Base-by-base conservation (phyloP, 495 filamentous ascomycete species). In the Aspergillus incahuasiensis region DNA sequence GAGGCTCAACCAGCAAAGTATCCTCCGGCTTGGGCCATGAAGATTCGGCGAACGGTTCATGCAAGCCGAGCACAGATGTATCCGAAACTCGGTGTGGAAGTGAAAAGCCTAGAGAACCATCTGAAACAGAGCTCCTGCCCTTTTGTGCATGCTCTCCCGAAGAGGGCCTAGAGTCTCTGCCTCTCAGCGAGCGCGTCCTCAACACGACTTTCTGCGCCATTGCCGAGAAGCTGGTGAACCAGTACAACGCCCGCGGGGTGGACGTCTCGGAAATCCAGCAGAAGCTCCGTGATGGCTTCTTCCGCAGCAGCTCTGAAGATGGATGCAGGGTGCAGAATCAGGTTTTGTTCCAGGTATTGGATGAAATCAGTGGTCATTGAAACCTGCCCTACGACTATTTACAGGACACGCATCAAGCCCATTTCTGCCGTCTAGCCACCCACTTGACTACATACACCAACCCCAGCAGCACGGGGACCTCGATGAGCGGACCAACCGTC, bases 401-500 rank as follows among this genome's bases (percentile, higher is more conserved):
- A 41, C 35, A 32, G 38, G 15, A 40, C 3, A 18, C 7, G 34
- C 6, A 28, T 54, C 48, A 63, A 35, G 60, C 48, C 64, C 61
- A 67, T 32, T 50, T 44, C 24, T 50, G 44, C 19, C 56, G 43
- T 32, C 63, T 76, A 39, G 70, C 82, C 41, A 86, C 63, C 67
- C 70, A 83, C 64, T 78, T 85, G 15, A 90, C 81, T 6, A 86
- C 79, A 74, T 95, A 95, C 13, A 96, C 92, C 61, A 96, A 72
- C 1, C 75, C 84, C 48, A 97, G 61, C 60, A 96, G 62, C 13
- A 96, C 91, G 1, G 92, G 92, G 13, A 97, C 92, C 66, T 96
- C 92, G 57, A 97, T 89, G 62, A 97, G 67, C 12, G 92, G 92
- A 3, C 92, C 92, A 0, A 96, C 91, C 1, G 91, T 96, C 11